Evolutionary conservation across 495 filamentous ascomycete genomes (phyloP).

Genomic region (Sphaerosporella brunnea): DNA sequence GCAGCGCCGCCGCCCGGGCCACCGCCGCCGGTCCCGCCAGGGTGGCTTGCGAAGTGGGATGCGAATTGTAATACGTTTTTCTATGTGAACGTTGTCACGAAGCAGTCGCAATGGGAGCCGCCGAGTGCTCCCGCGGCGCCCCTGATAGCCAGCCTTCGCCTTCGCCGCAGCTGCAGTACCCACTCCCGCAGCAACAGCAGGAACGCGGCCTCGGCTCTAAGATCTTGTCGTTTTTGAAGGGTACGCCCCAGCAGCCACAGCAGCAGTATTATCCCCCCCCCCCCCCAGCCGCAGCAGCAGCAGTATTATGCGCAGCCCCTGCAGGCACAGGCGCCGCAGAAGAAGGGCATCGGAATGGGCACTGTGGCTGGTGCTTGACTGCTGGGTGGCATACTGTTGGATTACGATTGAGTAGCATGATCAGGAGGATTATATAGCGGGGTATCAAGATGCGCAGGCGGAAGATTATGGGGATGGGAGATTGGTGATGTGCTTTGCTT

Average conservation of each 20-base stretch:
- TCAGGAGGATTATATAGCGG: slow-evolving; percentile 16
- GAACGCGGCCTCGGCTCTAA: not conserved
- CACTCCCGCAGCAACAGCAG: not conserved
- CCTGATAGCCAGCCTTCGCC: not conserved
- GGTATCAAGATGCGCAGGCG: slow-evolving; percentile 16
- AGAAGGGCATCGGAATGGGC: slow-evolving; percentile 12
- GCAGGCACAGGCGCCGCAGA: not conserved
- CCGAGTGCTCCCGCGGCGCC: not conserved
- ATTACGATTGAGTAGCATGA: slow-evolving; percentile 8
- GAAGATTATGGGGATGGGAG: slow-evolving; percentile 10
- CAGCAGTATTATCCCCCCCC: slow-evolving; percentile 13
- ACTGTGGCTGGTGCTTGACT: slow-evolving; percentile 26
- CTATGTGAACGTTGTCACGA: slow-evolving; percentile 22
- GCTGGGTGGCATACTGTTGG: slow-evolving; percentile 19
- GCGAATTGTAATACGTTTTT: slow-evolving; percentile 16
- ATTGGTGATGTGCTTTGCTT: too few species aligned
- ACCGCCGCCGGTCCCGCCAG: slow-evolving; percentile 70
- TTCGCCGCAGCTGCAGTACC: not conserved
- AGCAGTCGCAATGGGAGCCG: slow-evolving; percentile 22
- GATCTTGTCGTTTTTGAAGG: slow-evolving; percentile 12
- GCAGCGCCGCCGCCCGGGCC: slow-evolving; percentile 66
- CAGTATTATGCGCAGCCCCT: not conserved
- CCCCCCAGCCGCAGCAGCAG: not conserved
- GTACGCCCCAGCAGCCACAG: slow-evolving; percentile 6
- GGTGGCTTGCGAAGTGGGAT: slow-evolving; percentile 40